phyloP scores from a whole-genome alignment of 495 filamentous ascomycete species.

The Penicillium verhagenii region DNA sequence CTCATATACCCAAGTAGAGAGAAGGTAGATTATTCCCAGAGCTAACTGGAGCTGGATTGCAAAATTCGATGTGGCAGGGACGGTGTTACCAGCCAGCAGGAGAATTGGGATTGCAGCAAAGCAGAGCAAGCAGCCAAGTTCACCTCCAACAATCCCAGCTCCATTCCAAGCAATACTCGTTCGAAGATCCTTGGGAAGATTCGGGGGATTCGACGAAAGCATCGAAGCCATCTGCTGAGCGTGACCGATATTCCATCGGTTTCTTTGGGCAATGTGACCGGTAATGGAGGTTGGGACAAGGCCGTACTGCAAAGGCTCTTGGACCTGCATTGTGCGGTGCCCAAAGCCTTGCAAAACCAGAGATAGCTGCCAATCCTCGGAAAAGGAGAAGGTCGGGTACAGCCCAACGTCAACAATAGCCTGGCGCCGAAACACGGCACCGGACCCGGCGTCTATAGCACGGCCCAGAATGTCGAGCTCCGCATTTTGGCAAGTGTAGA shows the following conservation, averaged over 20 bases:
- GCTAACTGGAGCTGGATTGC: conserved; percentile 16
- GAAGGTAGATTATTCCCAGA: conserved; percentile 16
- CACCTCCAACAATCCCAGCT: conserved; percentile 21
- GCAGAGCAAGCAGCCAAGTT: conserved; percentile 17
- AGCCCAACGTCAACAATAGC: conserved; percentile 46
- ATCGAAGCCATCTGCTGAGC: conserved; percentile 32
- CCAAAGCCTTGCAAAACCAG: conserved; percentile 43
- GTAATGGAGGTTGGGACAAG: conserved; percentile 48
- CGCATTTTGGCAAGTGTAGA: conserved; percentile 37
- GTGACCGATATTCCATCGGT: conserved; percentile 44
- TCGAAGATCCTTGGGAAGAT: conserved; percentile 18
- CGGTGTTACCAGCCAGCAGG: conserved; percentile 13
- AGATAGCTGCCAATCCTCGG: conserved; percentile 52
- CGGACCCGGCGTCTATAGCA: conserved; percentile 46
- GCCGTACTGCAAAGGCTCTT: conserved; percentile 52
- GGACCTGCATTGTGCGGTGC: conserved; percentile 44
- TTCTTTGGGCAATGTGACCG: conserved; percentile 51
- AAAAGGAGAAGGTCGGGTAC: conserved; percentile 49
- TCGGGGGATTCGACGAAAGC: conserved; percentile 6
- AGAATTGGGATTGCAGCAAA: conserved; percentile 26
- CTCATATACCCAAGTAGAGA: conserved; percentile 28
- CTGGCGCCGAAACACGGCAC: conserved; percentile 46
- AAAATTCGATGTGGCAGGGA: conserved; percentile 11
- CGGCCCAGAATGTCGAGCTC: conserved; percentile 24
- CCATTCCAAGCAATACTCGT: conserved; percentile 30